phyloP scores from a whole-genome alignment of 1,139 yeast species.

The Candida anutae region DNA sequence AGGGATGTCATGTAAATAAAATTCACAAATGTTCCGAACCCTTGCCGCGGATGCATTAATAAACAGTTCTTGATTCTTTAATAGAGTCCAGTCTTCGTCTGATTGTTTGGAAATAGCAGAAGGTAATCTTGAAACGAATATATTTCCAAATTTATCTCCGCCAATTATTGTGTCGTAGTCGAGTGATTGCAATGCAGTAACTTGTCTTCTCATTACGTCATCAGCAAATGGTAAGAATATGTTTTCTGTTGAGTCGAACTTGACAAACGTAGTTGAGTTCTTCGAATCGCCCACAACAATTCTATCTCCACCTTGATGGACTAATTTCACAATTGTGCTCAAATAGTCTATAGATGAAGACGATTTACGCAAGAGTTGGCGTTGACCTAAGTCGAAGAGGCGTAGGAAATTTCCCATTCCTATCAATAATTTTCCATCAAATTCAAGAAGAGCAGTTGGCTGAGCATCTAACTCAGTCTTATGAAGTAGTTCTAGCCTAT shows the following conservation, averaged over 20 bases:
- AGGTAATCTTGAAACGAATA: conserved; percentile 60
- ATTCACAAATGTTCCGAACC: conserved; percentile 49
- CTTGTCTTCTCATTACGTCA: conserved; percentile 61
- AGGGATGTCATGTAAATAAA: conserved; percentile 63
- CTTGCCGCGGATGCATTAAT: conserved; percentile 51
- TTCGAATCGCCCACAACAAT: conserved; percentile 61
- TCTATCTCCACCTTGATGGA: conserved; percentile 46
- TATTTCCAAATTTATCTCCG: conserved; percentile 87
- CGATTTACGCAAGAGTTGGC: conserved; percentile 67
- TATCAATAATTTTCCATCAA: conserved; percentile 56
- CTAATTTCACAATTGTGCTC: conserved; percentile 41
- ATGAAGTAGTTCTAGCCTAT: conserved; percentile 45
- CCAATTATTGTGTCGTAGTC: conserved; percentile 74
- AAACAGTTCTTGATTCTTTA: conserved; percentile 25
- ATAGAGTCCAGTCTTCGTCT: conserved; percentile 45
- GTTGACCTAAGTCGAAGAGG: conserved; percentile 68
- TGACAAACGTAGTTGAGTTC: conserved; percentile 53
- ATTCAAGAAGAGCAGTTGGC: conserved; percentile 45
- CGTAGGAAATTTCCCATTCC: conserved; percentile 51
- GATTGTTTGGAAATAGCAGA: conserved; percentile 34
- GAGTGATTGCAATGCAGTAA: conserved; percentile 50
- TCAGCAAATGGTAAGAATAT: conserved; percentile 58
- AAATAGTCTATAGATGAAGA: conserved; percentile 32
- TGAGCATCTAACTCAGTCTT: conserved; percentile 48
- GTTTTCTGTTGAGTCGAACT: conserved; percentile 45